Evolutionary conservation across 306 rosid genomes (phyloP), one percentile per base, ranked within the genome.

Genomic region (Prunus armeniaca): DNA sequence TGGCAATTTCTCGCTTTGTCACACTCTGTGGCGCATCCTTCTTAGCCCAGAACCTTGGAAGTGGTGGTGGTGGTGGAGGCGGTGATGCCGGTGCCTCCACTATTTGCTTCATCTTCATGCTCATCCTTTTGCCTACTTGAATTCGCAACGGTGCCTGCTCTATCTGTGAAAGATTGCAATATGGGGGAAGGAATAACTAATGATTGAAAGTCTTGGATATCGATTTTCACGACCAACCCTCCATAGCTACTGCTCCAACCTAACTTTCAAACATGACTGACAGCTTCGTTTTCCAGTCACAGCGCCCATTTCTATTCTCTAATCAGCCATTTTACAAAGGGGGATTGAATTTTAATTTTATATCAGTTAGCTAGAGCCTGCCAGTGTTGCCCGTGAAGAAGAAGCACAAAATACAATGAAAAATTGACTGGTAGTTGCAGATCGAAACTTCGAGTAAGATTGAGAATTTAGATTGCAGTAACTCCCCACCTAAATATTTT

Each of bases 1-100:
- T 84, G n/a, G 89, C 92, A 7, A 93, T 93, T 82, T 90, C 97
- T 79, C 74, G 76, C 69, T 87, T 93, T 8, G 93, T 93, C 69
- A 92, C 87, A 18, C 97, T 88, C 78, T 84, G 79, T 12, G 63
- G 49, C 50, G 58, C 64, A 11, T 30, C 79, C 79, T 74, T 81
- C 67, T 58, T 81, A 43, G 11, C 73, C 54, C 75, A 63, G 51
- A 87, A 84, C 65, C 83, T 81, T 1, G 89, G 89, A 52, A 85
- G 81, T 8, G 93, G 90, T 0, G 87, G 90, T 0, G 85, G 91
- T 0, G 91, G 88, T 3, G 86, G 71, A 2, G 71, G 74, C 17
- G 76, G 55, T 28, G 76, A 54, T 5, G 83, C 64, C 51, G 11
- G 5, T 32, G 45, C 77, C 52, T n/a, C 67, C 72, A 70, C 74